Evolutionary conservation across 1,284 basidiomycete genomes (phyloP).

Genomic region (Salmacisia buchloeana): DNA sequence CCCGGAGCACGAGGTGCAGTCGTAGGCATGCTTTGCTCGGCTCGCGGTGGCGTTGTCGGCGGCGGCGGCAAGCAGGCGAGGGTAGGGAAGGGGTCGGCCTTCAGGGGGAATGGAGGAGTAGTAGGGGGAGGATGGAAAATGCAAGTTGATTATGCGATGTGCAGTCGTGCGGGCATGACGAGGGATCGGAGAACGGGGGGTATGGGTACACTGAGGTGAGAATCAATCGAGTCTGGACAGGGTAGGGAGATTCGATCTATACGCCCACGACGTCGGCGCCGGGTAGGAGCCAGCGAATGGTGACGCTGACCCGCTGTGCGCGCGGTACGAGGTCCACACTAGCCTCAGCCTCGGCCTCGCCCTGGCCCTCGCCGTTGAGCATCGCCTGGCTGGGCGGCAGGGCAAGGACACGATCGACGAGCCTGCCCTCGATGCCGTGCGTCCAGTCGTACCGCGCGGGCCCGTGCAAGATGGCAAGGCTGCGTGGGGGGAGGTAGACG

Average conservation of each 20-base stretch:
- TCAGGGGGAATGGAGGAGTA: too few relatives aligned
- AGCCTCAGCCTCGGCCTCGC: too few relatives aligned
- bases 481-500: constrained; percentile 52
- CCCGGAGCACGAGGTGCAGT: not conserved
- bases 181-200: too few relatives aligned
- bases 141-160: too few relatives aligned
- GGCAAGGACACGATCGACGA: constrained; percentile 19
- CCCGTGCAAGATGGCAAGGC: constrained; percentile 51
- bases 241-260: not conserved
- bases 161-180: too few relatives aligned
- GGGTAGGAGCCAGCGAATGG: constrained; percentile 30
- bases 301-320: constrained; percentile 29
- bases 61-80: too few relatives aligned
- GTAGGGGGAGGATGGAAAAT: too few relatives aligned
- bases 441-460: constrained; percentile 54
- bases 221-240: not conserved
- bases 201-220: not conserved
- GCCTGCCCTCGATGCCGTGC: constrained; percentile 51
- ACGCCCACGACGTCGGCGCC: constrained; percentile 29
- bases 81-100: too few relatives aligned
- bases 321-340: constrained; percentile 11
- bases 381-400: too few relatives aligned
- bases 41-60: too few relatives aligned
- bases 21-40: constrained; percentile 3
- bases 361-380: too few relatives aligned